phyloP scores from a whole-genome alignment of 208 protist species.

The Leishmania tarentolae region DNA sequence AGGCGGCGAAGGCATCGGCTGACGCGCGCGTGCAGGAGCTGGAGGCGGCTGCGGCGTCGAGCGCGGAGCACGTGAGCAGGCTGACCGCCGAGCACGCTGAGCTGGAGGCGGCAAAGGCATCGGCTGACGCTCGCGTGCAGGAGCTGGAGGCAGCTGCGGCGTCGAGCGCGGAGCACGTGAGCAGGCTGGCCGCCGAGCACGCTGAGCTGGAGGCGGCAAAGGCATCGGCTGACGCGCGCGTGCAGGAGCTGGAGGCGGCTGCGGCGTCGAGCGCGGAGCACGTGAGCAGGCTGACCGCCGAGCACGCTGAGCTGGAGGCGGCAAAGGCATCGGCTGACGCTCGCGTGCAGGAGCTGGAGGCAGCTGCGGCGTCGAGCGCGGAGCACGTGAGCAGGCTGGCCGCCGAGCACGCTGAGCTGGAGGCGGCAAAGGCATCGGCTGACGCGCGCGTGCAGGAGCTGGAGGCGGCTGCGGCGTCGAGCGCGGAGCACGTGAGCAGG shows the following conservation, averaged over 20 bases:
- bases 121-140: not conserved
- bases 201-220: conserved; percentile 13
- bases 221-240: not conserved
- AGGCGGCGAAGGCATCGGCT: conserved; percentile 4
- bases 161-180: not conserved
- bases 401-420: conserved; percentile 2
- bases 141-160: conserved; percentile 15
- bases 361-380: not conserved
- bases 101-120: conserved; percentile 14
- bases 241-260: conserved; percentile 11
- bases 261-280: not conserved
- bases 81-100: conserved; percentile 1
- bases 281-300: not conserved
- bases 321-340: conserved; percentile 6
- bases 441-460: conserved; percentile 3
- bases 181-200: not conserved
- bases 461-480: conserved; percentile 8
- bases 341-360: conserved; percentile 11
- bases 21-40: conserved; percentile 2
- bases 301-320: conserved; percentile 8
- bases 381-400: not conserved
- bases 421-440: conserved; percentile 1
- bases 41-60: not conserved
- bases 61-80: not conserved
- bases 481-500: not conserved